phyloP scores from a whole-genome alignment of 73 alveolate species.

The Paramecium octaurelia region DNA sequence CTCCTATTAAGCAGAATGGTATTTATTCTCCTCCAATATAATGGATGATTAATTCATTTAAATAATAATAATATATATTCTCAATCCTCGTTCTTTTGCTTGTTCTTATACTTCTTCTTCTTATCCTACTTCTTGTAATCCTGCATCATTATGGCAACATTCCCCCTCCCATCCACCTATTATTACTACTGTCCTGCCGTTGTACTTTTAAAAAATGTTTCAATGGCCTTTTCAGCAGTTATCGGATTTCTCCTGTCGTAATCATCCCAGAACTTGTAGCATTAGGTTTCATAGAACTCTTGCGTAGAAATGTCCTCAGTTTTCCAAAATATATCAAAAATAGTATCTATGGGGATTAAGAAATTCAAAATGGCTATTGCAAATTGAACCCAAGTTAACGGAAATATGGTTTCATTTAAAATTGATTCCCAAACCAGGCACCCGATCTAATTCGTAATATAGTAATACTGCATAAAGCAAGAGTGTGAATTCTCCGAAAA shows the following conservation, averaged over 20 bases:
- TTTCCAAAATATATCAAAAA: background rate
- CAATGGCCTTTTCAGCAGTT: slow-evolving; percentile 57
- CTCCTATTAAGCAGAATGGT: background rate
- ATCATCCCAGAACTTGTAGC: slow-evolving; percentile 21
- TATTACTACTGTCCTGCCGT: background rate
- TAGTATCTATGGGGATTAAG: background rate
- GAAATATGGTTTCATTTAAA: background rate
- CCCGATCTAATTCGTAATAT: background rate
- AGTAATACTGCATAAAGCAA: background rate
- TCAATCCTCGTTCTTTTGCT: background rate
- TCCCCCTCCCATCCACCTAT: background rate
- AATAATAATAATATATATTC: background rate
- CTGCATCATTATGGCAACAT: background rate
- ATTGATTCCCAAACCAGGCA: background rate
- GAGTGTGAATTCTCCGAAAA: background rate
- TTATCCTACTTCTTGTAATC: background rate
- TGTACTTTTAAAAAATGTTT: slow-evolving; percentile 8
- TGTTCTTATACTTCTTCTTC: background rate
- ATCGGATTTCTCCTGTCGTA: slow-evolving; percentile 59
- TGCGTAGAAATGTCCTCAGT: background rate
- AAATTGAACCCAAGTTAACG: background rate
- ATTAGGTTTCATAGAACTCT: background rate
- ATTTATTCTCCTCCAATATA: background rate
- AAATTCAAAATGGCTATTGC: background rate
- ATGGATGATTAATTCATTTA: background rate